Evolutionary conservation across 2,329 filamentous ascomycete genomes (phyloP).

Genomic region (Lecanicillium sp.): DNA sequence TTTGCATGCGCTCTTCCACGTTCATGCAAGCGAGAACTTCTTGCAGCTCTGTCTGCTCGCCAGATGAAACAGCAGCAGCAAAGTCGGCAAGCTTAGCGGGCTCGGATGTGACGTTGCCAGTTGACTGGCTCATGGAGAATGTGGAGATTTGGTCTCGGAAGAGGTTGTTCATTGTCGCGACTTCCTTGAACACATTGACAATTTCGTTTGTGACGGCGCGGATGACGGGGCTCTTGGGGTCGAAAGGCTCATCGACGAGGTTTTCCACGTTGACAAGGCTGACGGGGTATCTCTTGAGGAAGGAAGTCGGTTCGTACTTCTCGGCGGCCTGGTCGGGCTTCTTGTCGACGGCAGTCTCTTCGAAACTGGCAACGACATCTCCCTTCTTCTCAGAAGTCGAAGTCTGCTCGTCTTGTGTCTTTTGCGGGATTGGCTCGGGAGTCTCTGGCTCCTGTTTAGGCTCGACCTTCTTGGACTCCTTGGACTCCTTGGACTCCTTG

Average conservation of each 20-base stretch:
- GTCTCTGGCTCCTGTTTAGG: conserved; percentile 37
- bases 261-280: conserved; percentile 96
- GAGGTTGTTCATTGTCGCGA: conserved; percentile 84
- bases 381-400: conserved; percentile 62
- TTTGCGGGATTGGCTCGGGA: conserved; percentile 52
- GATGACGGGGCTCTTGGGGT: conserved; percentile 82
- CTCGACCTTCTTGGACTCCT: conserved; percentile 39
- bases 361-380: conserved; percentile 94
- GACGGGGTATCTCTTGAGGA: conserved; percentile 84
- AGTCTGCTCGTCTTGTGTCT: conserved; percentile 42
- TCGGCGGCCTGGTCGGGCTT: conserved; percentile 41
- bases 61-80: conserved; percentile 90
- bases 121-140: conserved; percentile 90
- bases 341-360: conserved; percentile 64
- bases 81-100: conserved; percentile 95
- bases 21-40: conserved; percentile 84
- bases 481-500: conserved; percentile 33
- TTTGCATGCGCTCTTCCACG: conserved; percentile 85
- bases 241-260: conserved; percentile 76
- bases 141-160: conserved; percentile 97
- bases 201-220: conserved; percentile 94
- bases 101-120: conserved; percentile 90
- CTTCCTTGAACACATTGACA: conserved; percentile 97
- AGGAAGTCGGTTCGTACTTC: conserved; percentile 79
- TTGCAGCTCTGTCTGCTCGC: conserved; percentile 85